Evolutionary conservation across 2,329 filamentous ascomycete genomes (phyloP).

Genomic region (Pyrenophora seminiperda): DNA sequence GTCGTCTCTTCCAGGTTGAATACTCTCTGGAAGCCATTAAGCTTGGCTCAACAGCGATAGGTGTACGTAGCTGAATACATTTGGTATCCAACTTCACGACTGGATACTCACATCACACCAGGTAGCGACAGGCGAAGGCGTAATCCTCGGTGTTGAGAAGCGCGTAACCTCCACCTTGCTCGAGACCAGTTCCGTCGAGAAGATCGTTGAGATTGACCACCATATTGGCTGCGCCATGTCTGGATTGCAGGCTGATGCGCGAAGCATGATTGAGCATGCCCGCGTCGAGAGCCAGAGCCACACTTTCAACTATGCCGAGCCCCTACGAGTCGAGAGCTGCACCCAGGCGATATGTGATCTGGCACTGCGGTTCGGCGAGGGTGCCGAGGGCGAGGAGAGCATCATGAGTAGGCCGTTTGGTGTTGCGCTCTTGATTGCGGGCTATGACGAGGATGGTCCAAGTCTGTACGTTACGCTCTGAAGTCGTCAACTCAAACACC

Average conservation of each 20-base stretch:
- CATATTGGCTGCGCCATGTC: slow-evolving; percentile 99
- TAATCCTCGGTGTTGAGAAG: slow-evolving; percentile 98
- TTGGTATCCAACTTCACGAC: too few relatives aligned
- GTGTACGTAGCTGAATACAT: slow-evolving; percentile 58
- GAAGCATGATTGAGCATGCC: slow-evolving; percentile 97
- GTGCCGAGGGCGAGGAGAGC: slow-evolving; percentile 95
- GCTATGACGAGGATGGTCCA: slow-evolving; percentile 95
- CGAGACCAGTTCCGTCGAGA: slow-evolving; percentile 97
- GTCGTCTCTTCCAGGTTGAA: slow-evolving; percentile 99
- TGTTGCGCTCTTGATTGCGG: slow-evolving; percentile 93
- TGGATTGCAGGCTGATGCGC: slow-evolving; percentile 93
- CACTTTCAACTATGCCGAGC: slow-evolving; percentile 97
- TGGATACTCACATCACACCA: slow-evolving; percentile 37
- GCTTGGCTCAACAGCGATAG: slow-evolving; percentile 96
- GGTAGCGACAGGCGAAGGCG: slow-evolving; percentile 91
- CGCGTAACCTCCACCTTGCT: slow-evolving; percentile 96
- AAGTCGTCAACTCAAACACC: too few relatives aligned
- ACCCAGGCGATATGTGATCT: slow-evolving; percentile 99
- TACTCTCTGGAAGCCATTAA: slow-evolving; percentile 99
- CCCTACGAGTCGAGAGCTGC: slow-evolving; percentile 92
- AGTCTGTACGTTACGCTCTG: slow-evolving; percentile 65
- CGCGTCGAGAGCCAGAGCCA: slow-evolving; percentile 97
- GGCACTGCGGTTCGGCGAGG: slow-evolving; percentile 94
- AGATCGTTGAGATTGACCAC: slow-evolving; percentile 98
- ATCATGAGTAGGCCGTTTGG: slow-evolving; percentile 98